These are phyloP conservation scores for Kalmusia sp. DNA, from an alignment of 2,329 filamentous ascomycete species.

Conservation along the genomic window DNA sequence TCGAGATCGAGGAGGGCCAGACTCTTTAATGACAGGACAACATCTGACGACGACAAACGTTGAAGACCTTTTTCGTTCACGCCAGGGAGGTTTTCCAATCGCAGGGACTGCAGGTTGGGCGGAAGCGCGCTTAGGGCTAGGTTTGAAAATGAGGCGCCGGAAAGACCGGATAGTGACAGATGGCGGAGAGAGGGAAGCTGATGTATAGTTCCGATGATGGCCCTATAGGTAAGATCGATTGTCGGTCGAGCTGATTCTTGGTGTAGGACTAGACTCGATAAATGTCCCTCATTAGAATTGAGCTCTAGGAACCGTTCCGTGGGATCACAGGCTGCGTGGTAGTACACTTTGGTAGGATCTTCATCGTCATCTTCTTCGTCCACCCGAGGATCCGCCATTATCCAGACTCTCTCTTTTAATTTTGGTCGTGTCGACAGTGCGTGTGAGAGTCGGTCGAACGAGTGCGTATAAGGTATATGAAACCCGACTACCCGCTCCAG, in stretches of 20 bases:
- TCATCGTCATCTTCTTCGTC: conserved; percentile 45
- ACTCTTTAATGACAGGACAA: conserved; percentile 53
- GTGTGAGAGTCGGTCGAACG: conserved; percentile 62
- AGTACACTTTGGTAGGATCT: conserved; percentile 29
- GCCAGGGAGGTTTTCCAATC: conserved; percentile 63
- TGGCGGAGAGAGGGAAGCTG: conserved; percentile 61
- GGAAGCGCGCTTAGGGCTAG: conserved; percentile 61
- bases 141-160: conserved; percentile 62
- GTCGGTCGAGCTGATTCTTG: conserved; percentile 36
- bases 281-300: conserved; percentile 58
- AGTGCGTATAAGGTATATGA: conserved; percentile 59
- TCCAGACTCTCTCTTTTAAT: conserved; percentile 64
- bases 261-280: conserved; percentile 61
- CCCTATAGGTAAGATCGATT: conserved; percentile 59
- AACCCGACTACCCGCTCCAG: conserved; percentile 63
- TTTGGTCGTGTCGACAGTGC: conserved; percentile 62
- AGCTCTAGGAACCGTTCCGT: conserved; percentile 62
- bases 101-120: conserved; percentile 56
- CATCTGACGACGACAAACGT: conserved; percentile 57
- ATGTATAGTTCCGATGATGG: conserved; percentile 61
- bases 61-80: conserved; percentile 63
- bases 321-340: conserved; percentile 54
- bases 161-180: conserved; percentile 62
- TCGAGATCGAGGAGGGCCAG: conserved; percentile 62
- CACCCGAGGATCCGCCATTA: conserved; percentile 47